Percentiles rank a stretch among this genome's conserved stretches.
phyloP scores from a whole-genome alignment of 75 land plant species.

The Picea glauca region DNA sequence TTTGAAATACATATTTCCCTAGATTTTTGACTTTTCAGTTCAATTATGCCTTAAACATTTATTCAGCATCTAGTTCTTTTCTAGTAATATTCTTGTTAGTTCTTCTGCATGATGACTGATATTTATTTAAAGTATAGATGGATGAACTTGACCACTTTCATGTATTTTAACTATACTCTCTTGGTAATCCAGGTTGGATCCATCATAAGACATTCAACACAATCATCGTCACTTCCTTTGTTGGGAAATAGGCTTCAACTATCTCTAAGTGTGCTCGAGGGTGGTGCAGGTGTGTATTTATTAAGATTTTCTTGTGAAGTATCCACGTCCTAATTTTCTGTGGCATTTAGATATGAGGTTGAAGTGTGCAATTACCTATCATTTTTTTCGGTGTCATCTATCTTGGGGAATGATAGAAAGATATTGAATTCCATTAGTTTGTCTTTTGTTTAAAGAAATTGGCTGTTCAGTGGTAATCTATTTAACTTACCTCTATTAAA shows the following conservation, averaged over 20 bases:
- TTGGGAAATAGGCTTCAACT: constrained; percentile 6
- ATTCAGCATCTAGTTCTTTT: not conserved
- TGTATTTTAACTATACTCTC: not conserved
- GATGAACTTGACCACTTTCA: not conserved
- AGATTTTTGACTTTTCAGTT: not conserved
- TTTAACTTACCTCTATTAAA: too few species aligned
- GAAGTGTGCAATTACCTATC: not conserved
- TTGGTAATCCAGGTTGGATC: constrained; percentile 1
- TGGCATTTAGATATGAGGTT: not conserved
- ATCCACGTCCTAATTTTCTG: not conserved
- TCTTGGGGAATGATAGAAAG: not conserved
- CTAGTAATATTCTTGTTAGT: not conserved
- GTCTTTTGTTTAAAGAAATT: too few species aligned
- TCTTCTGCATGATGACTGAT: not conserved
- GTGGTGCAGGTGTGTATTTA: constrained; percentile 1
- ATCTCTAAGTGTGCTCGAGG: not conserved
- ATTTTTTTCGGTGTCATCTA: not conserved
- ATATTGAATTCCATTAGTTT: not conserved
- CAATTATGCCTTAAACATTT: not conserved
- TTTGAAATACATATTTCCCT: too few species aligned
- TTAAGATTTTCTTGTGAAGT: not conserved
- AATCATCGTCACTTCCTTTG: not conserved
- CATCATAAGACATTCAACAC: not conserved
- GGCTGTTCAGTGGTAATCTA: too few species aligned
- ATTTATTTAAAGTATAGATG: not conserved